phyloP scores from a whole-genome alignment of 768 basidiomycete genomes.

The Suillus hirtellus region DNA sequence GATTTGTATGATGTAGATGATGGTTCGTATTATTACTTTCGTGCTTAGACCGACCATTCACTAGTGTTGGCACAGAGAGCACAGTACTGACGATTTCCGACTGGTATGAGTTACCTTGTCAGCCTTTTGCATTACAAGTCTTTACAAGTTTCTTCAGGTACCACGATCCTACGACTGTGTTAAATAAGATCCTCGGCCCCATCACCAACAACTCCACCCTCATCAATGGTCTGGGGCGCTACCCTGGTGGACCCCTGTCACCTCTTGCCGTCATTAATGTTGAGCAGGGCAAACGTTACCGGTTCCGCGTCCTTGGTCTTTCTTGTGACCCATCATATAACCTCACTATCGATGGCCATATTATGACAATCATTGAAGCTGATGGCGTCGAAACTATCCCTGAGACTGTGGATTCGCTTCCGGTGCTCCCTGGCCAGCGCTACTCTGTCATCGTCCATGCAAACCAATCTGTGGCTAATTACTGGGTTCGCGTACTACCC shows the following conservation, averaged over 20 bases:
- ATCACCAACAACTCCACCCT: constrained; percentile 38
- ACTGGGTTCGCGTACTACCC: constrained; percentile 42
- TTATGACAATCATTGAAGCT: constrained; percentile 45
- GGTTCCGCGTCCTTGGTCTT: constrained; percentile 39
- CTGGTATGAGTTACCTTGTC: constrained; percentile 35
- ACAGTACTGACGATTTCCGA: constrained; percentile 47
- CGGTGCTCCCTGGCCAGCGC: constrained; percentile 44
- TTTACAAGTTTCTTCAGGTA: constrained; percentile 23
- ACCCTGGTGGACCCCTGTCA: constrained; percentile 30
- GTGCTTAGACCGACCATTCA: neutral
- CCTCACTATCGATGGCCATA: constrained; percentile 36
- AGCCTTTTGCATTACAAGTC: neutral
- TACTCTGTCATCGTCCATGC: constrained; percentile 43
- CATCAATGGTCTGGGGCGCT: constrained; percentile 48
- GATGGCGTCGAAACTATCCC: constrained; percentile 40
- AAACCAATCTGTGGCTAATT: constrained; percentile 39
- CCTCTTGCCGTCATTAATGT: constrained; percentile 42
- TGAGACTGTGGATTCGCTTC: constrained; percentile 39
- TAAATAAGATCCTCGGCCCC: constrained; percentile 13
- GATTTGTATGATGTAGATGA: constrained; percentile 48
- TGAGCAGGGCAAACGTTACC: constrained; percentile 39
- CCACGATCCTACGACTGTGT: constrained; percentile 21
- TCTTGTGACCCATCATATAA: constrained; percentile 34
- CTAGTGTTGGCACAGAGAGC: constrained; percentile 28
- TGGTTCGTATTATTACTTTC: constrained; percentile 28